These are phyloP conservation scores for Globisporangium megalacanthum DNA, from an alignment of 352 stramenopile species.

Conservation along the genomic window DNA sequence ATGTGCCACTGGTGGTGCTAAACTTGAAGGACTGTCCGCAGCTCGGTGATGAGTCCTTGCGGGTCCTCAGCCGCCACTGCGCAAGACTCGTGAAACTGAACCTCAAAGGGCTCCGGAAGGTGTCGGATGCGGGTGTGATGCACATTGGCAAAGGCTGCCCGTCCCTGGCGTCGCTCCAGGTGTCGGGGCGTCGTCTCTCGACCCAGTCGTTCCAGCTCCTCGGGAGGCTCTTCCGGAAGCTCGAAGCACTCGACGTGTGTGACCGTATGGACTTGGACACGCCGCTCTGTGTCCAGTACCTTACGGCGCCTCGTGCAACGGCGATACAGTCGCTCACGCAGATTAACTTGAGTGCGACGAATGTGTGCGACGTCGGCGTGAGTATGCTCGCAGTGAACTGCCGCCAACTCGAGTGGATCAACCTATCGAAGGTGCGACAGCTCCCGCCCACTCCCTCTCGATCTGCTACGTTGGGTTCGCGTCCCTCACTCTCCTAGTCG, in stretches of 20 bases:
- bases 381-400: slow-evolving; percentile 43
- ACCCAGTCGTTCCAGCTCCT: slow-evolving; percentile 42
- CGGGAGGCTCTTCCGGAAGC: slow-evolving; percentile 42
- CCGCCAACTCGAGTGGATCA: slow-evolving; percentile 34
- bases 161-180: slow-evolving; percentile 27
- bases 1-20: slow-evolving; percentile 18
- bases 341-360: slow-evolving; percentile 45
- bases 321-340: slow-evolving; percentile 13
- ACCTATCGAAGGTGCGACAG: slow-evolving; percentile 47
- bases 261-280: slow-evolving; percentile 47
- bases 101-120: slow-evolving; percentile 42
- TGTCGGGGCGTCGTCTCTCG: slow-evolving; percentile 48
- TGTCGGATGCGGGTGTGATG: slow-evolving; percentile 49
- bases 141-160: slow-evolving; percentile 45
- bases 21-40: slow-evolving; percentile 56
- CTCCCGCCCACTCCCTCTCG: not conserved
- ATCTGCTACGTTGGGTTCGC: not conserved
- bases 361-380: slow-evolving; percentile 59
- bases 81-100: slow-evolving; percentile 40
- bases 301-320: slow-evolving; percentile 14
- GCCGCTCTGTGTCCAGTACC: slow-evolving; percentile 29
- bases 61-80: slow-evolving; percentile 25
- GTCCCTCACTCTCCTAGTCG: not conserved
- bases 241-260: slow-evolving; percentile 38
- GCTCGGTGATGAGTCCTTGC: slow-evolving; percentile 39